Conservation (phyloP, 805 yeast species). For the Wickerhamomyces bisporus region DNA sequence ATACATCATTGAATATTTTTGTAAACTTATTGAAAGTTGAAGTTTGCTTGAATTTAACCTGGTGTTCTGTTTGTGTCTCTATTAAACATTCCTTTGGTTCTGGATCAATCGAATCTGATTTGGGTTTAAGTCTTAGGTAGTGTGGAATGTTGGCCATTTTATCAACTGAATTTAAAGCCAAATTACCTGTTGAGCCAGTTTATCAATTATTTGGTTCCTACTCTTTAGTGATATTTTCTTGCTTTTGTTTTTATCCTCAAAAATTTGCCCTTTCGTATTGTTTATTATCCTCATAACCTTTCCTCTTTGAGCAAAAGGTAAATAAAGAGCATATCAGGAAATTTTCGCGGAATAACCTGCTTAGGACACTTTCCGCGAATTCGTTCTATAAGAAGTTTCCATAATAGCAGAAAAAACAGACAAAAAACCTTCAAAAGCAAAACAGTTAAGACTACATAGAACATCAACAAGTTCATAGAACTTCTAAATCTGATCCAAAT, state of each 20-base stretch:
- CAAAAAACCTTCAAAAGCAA: not conserved
- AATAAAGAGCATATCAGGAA: conserved; percentile 3
- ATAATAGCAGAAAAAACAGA: not conserved
- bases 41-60: conserved; percentile 23
- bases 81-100: conserved; percentile 15
- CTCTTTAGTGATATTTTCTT: no score
- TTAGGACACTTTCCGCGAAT: no score
- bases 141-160: conserved; percentile 26
- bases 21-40: conserved; percentile 26
- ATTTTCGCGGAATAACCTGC: conserved; percentile 1
- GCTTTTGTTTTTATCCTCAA: no score
- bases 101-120: conserved; percentile 14
- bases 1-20: conserved; percentile 26
- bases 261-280: no score
- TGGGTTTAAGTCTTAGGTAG: conserved; percentile 34
- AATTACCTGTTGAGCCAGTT: no score
- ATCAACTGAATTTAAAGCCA: no score
- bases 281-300: no score
- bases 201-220: no score
- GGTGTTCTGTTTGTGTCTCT: conserved; percentile 18
- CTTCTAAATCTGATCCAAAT: no score
- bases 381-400: no score
- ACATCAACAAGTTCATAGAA: no score
- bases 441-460: not conserved
- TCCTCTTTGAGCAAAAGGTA: no score